Base-by-base conservation (phyloP, 371 early-diverging fungal genomes). In the Apophysomyces sp. region DNA sequence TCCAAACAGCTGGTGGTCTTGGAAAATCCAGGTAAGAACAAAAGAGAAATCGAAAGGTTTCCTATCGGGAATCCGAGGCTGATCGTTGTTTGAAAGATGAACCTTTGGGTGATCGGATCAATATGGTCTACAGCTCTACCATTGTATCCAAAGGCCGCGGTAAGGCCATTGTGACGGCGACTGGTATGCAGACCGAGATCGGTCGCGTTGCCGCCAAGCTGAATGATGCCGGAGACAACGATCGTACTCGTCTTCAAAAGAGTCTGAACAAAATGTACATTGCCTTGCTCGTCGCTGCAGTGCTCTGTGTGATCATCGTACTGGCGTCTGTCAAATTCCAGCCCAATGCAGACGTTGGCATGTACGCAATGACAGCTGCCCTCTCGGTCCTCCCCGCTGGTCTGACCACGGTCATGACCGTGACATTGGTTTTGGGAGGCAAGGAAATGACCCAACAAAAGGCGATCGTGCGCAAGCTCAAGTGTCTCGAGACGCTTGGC, bases 381-480 rank as follows among this genome's bases (percentile, higher is more conserved):
- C 93, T 98, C 44, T 92, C 96, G 21, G 92, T 96, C 32, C 92
- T 98, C 57, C 99, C 99, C 26, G 97, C 97, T 74, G 99, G 98
- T 66, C 79, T 97, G n/a, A 90, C 96, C 24, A 94, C 96, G 18
- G 95, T 96, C 7, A 77, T 89, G 36, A 92, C 92, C 0, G 85
- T 97, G 28, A 93, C 96, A 6, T 92, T 97, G 89, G 94, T 94
- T 0, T 58, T 94, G 31, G 93, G 93, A 64, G 97, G 94, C 29
- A 75, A 81, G n/a, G 77, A 92, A 27, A 90, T 97, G 93, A 91
- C 94, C 26, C 74, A 80, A 32, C 82, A 87, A 58, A 86, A 90
- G 58, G 95, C 72, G 2, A 55, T 74, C 21, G 68, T 74, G 11
- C 71, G 74, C 16, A 74, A 68, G 30, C 59, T 74, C 26, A 68